Conservation (phyloP, 345 rosid genomes). For the Garcia nutans region DNA sequence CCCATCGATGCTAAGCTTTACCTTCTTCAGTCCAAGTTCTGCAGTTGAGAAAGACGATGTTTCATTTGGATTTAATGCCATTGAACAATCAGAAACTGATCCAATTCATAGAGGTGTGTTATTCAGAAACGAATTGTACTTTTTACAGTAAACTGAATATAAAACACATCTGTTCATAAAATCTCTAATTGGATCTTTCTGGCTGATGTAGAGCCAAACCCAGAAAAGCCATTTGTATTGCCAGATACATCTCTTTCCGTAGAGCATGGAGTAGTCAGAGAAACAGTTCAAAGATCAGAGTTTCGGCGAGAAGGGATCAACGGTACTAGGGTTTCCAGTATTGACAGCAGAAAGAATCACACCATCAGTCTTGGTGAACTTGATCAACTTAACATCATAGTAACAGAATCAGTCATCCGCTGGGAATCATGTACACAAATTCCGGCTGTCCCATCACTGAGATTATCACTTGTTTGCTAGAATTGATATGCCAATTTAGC, state of each 20-base stretch:
- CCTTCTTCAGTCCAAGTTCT: slow-evolving; percentile 52
- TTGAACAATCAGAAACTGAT: slow-evolving; percentile 24
- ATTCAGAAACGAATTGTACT: background rate
- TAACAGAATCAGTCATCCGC: slow-evolving; percentile 63
- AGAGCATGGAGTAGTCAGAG: slow-evolving; percentile 29
- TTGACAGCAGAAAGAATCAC: slow-evolving; percentile 62
- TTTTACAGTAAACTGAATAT: background rate
- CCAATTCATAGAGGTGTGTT: slow-evolving; percentile 42
- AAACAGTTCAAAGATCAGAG: slow-evolving; percentile 39
- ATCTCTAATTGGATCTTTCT: slow-evolving; percentile 1
- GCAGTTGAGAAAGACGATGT: slow-evolving; percentile 23
- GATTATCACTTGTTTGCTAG: slow-evolving; percentile 76
- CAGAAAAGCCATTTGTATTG: slow-evolving; percentile 37
- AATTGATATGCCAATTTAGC: background rate
- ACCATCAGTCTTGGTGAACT: slow-evolving; percentile 71
- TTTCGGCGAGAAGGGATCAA: slow-evolving; percentile 34
- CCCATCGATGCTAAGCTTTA: slow-evolving; percentile 67
- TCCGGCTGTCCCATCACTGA: slow-evolving; percentile 64
- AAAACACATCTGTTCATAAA: too few relatives aligned
- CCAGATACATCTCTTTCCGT: slow-evolving; percentile 29
- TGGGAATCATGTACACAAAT: slow-evolving; percentile 85
- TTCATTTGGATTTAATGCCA: slow-evolving; percentile 5
- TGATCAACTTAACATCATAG: slow-evolving; percentile 55
- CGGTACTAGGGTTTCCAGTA: slow-evolving; percentile 42
- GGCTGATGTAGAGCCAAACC: slow-evolving; percentile 34